Evolutionary conservation across 768 basidiomycete genomes (phyloP), one percentile per base, ranked within the genome.

Genomic region (Tricholoma matsutake): DNA sequence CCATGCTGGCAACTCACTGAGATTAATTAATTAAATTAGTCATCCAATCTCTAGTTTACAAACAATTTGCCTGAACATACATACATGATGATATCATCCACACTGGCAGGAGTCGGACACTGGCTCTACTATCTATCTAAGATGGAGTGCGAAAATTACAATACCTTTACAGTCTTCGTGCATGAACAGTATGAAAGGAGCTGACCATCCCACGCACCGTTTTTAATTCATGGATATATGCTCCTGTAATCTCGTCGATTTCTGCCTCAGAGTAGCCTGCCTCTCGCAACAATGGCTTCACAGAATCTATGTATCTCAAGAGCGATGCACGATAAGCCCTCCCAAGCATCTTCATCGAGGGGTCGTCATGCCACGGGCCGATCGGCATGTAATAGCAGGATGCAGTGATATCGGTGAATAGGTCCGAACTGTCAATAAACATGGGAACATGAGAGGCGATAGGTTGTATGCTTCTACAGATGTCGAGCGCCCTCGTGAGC

Each of bases 161-260:
- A 29, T 49, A 41, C 52, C 18, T 39, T 52, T 56, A 66, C 16
- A 63, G 14, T 53, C 63, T 61, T 18, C 39, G 61, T 20, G 81
- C 81, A 72, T 82, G 78, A 34, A 85, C 85, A 1, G 80, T 79
- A 63, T 81, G 75, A 65, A 83, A 81, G 6, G 77, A 73, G 41
- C 71, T 71, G 1, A 83, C 78, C 65, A 89, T 69, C 1, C 86
- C 87, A 9, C 63, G 69, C 9, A 80, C 75, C 5, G 61, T 70
- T 56, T 72, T 67, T 59, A 88, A 68, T 65, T 89, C 88, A 10
- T 72, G 70, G 29, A 79, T 56, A 61, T 77, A 84, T 8, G 72
- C 81, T 2, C 59, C 67, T 9, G 82, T 68, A 43, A 88, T 60
- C 1, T 66, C 65, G 10, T 73, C 70, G 11, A 84, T 72, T 37